Evolutionary conservation across 768 basidiomycete species (phyloP).

Genomic region (Coprinopsis sp.): DNA sequence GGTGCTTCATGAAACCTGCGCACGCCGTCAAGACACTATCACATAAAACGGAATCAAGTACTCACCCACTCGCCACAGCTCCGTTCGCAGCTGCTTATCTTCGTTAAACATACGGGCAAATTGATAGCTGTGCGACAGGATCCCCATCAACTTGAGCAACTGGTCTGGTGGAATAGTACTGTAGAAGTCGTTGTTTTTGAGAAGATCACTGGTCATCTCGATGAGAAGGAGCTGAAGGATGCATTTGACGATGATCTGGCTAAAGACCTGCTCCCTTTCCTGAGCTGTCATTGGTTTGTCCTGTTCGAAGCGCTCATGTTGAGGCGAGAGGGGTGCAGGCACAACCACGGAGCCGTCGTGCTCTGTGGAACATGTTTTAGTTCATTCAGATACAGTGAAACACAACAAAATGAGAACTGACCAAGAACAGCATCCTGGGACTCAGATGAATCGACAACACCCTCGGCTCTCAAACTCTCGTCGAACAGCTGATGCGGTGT

Average conservation of each 20-base stretch:
- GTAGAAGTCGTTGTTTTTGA: conserved; percentile 91
- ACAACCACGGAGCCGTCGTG: conserved; percentile 62
- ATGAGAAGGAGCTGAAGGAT: conserved; percentile 94
- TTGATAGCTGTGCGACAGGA: conserved; percentile 94
- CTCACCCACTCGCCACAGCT: conserved; percentile 99
- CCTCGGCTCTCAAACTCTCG: conserved; percentile 81
- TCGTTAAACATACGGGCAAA: conserved; percentile 98
- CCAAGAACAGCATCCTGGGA: conserved; percentile 40
- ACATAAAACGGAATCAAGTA: conserved; percentile 16
- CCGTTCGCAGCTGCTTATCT: conserved; percentile 93
- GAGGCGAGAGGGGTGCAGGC: conserved; percentile 85
- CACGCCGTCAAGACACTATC: not conserved
- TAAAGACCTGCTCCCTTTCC: conserved; percentile 87
- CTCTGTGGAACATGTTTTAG: conserved; percentile 35
- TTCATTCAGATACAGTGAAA: not conserved
- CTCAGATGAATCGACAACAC: conserved; percentile 35
- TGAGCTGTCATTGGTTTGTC: conserved; percentile 40
- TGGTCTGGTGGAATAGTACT: conserved; percentile 91
- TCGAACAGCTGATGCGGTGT: conserved; percentile 98
- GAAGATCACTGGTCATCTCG: conserved; percentile 93
- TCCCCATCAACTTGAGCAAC: conserved; percentile 88
- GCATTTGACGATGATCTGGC: conserved; percentile 99
- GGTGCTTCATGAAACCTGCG: conserved; percentile 97
- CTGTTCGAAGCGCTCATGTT: conserved; percentile 41
- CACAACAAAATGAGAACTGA: conserved; percentile 16